phyloP scores from a whole-genome alignment of 2,329 filamentous ascomycete species.

The Tolypocladium album region DNA sequence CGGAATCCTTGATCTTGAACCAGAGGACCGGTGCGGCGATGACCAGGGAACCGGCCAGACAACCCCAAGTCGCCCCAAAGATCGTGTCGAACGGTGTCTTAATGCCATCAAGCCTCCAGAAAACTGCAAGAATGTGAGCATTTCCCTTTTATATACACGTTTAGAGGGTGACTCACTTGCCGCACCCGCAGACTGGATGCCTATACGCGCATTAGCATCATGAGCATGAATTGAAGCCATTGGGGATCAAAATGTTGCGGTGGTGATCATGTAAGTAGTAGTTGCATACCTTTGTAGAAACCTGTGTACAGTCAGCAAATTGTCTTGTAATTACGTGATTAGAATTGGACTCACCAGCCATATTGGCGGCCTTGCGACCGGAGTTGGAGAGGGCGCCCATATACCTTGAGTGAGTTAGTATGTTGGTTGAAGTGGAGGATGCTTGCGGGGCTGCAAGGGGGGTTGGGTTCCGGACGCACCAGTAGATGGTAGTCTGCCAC shows the following conservation, averaged over 20 bases:
- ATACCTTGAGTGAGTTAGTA: conserved; percentile 41
- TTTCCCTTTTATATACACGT: no score
- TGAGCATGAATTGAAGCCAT: no score
- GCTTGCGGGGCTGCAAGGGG: not conserved
- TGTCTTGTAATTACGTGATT: not conserved
- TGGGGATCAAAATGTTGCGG: not conserved
- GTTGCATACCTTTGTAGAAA: not conserved
- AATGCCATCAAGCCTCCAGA: conserved; percentile 22
- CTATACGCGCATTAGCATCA: conserved; percentile 23
- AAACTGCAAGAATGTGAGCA: no score
- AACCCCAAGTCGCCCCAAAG: conserved; percentile 63
- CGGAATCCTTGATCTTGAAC: conserved; percentile 69
- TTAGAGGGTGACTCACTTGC: no score
- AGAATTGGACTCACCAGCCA: not conserved
- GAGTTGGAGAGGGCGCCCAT: conserved; percentile 94
- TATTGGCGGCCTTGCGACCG: conserved; percentile 81
- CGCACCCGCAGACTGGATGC: conserved; percentile 65
- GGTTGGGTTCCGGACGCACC: no score
- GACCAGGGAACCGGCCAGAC: conserved; percentile 63
- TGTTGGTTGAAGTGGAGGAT: not conserved
- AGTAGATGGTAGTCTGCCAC: conserved; percentile 88
- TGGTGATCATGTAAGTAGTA: not conserved
- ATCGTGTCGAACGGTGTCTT: conserved; percentile 53
- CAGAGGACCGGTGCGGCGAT: conserved; percentile 72
- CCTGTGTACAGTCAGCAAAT: not conserved